Base-by-base conservation (phyloP, 495 filamentous ascomycete species). In the Aspergillus asperescens region DNA sequence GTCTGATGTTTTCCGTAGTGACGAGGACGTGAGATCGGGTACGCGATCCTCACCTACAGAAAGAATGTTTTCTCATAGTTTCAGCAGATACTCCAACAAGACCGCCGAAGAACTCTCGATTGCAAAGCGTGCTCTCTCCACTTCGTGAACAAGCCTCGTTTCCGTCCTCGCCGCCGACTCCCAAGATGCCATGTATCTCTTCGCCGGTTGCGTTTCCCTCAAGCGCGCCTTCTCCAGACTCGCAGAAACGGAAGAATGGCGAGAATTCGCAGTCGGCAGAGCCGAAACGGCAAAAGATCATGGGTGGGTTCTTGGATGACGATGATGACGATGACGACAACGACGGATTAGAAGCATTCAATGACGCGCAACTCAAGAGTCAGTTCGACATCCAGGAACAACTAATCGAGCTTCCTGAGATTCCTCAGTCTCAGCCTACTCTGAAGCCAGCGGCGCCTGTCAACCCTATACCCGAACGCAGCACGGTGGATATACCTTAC, bases 1-100 rank as follows among this genome's bases (percentile, higher is more conserved):
- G 13, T 70, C 68, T 16, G 82, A 86, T 53, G 73, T 77, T 7
- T 87, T 87, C 63, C 73, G 78, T 46, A 87, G 81, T 53, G 82
- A 85, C 57, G 81, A 81, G 51, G 77, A 72, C 57, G 70, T 76
- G 64, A 73, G 67, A 57, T 67, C 68, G 58, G 62, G 76, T 79
- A 57, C 54, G 71, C 68, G 47, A 27, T 41, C 41, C 41, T 42
- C 28, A 24, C 40, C 45, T 37, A 15, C 42, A 38, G 20, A 29
- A n/a, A 13, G 9, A 32, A 34, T 32, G 23, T 3, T 44, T 24
- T 27, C 55, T 65, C 40, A 69, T 49, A 7, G 16, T 29, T 27
- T 22, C 15, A 55, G 4, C 49, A 75, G 73, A 72, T 52, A 76
- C 72, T 29, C 73, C 73, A 15, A 71, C 71, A 12, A 73, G 67